Evolutionary conservation across 345 rosid genomes (phyloP).

Genomic region (Melastoma malabathricum): DNA sequence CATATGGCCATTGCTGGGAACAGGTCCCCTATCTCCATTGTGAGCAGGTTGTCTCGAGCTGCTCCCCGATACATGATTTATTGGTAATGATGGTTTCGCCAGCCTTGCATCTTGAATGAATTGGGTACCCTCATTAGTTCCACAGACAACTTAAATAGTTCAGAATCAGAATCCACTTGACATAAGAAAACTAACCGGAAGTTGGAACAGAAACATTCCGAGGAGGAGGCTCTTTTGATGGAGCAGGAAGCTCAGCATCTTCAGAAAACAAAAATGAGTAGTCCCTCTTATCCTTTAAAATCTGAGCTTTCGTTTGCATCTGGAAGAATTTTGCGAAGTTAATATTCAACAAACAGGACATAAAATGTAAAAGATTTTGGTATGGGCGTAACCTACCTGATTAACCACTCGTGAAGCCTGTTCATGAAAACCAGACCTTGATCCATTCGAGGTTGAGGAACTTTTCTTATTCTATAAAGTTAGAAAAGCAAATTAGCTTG

Average conservation of each 20-base stretch:
- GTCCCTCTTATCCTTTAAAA: constrained; percentile 67
- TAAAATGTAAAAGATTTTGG: too few species aligned
- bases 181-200: constrained; percentile 41
- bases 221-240: constrained; percentile 34
- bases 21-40: constrained; percentile 27
- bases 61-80: constrained; percentile 29
- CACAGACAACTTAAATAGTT: too few species aligned
- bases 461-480: constrained; percentile 37
- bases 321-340: constrained; percentile 13
- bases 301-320: constrained; percentile 48
- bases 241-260: constrained; percentile 55
- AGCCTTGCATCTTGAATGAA: constrained; percentile 52
- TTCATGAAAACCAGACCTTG: constrained; percentile 22
- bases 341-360: too few species aligned
- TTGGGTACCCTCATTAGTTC: too few species aligned
- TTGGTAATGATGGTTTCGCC: constrained; percentile 34
- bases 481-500: too few species aligned
- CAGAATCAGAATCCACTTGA: background rate
- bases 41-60: constrained; percentile 30
- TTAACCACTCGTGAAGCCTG: constrained; percentile 27
- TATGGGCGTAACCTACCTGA: constrained; percentile 23
- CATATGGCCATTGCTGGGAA: constrained; percentile 21
- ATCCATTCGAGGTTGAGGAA: constrained; percentile 19
- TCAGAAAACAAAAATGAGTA: constrained; percentile 79
- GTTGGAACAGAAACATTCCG: constrained; percentile 23